Conservation (phyloP, 1,284 basidiomycete species). For the Leccinum glutinopallens region DNA sequence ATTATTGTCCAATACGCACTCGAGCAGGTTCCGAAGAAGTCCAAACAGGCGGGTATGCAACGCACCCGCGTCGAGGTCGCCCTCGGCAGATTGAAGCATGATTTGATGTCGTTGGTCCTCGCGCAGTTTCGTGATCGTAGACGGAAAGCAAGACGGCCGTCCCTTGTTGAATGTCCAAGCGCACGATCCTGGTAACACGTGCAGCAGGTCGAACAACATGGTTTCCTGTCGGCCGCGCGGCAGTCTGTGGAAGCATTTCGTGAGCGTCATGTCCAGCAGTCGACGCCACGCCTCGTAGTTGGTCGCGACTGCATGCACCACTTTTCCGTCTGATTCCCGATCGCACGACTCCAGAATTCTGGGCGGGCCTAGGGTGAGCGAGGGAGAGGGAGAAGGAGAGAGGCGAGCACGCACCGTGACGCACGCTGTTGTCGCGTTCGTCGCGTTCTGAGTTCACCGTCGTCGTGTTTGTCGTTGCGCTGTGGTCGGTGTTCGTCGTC, state of each 20-base stretch:
- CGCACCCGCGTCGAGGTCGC: slow-evolving; percentile 62
- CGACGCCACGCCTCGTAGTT: slow-evolving; percentile 59
- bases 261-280: slow-evolving; percentile 54
- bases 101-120: slow-evolving; percentile 36
- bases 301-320: slow-evolving; percentile 66
- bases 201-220: slow-evolving; percentile 86
- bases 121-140: neutral
- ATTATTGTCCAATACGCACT: slow-evolving; percentile 45
- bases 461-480: too few species aligned
- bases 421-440: too few species aligned
- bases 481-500: too few species aligned
- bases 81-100: slow-evolving; percentile 62
- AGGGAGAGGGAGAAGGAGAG: too few species aligned
- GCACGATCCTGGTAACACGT: slow-evolving; percentile 72
- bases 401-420: too few species aligned
- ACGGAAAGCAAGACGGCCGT: neutral
- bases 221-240: slow-evolving; percentile 81
- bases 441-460: too few species aligned
- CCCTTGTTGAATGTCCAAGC: slow-evolving; percentile 41
- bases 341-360: slow-evolving; percentile 56
- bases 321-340: slow-evolving; percentile 83
- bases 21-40: slow-evolving; percentile 77
- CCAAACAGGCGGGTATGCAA: slow-evolving; percentile 75
- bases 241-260: slow-evolving; percentile 44
- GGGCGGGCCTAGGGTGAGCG: too few species aligned